These are phyloP conservation scores for Protea cynaroides DNA, from an alignment of 164 flowering plant genomes.

Conservation along the genomic window DNA sequence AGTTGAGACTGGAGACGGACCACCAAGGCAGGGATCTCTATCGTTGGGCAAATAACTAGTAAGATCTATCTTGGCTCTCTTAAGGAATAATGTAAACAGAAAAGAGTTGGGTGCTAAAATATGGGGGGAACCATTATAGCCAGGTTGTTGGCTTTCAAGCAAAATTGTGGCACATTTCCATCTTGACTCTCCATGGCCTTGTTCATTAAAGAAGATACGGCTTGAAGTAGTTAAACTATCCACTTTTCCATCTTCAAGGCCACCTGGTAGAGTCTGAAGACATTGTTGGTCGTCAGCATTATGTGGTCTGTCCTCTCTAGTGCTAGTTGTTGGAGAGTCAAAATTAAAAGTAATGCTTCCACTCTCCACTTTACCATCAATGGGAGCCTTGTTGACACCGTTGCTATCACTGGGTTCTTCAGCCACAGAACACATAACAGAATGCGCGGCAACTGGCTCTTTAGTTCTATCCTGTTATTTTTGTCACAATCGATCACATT, in stretches of 20 bases:
- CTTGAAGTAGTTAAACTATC: slow-evolving; percentile 22
- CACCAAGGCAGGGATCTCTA: too few relatives aligned
- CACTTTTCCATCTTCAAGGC: slow-evolving; percentile 19
- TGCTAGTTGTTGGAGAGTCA: slow-evolving; percentile 21
- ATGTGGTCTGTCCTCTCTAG: slow-evolving; percentile 16
- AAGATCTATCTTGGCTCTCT: too few relatives aligned
- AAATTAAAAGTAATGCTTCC: slow-evolving; percentile 41
- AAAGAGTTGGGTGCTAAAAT: too few relatives aligned
- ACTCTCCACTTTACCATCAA: slow-evolving; percentile 28
- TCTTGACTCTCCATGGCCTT: slow-evolving; percentile 42
- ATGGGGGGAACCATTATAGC: too few relatives aligned
- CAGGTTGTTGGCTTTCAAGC: too few relatives aligned
- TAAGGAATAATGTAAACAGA: too few relatives aligned
- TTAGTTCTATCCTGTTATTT: slow-evolving; percentile 25
- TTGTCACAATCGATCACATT: not conserved
- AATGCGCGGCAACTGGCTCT: slow-evolving; percentile 11
- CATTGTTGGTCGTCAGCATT: slow-evolving; percentile 16
- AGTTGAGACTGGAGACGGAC: too few relatives aligned
- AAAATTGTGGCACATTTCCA: too few relatives aligned
- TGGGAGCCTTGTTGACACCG: slow-evolving; percentile 15
- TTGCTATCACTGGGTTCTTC: slow-evolving; percentile 17
- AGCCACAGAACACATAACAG: slow-evolving; percentile 7
- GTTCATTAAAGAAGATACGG: slow-evolving; percentile 25
- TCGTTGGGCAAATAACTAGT: too few relatives aligned
- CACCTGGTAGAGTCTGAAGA: slow-evolving; percentile 15